Base-by-base conservation (phyloP, 2,329 filamentous ascomycete genomes). In the Leptosphaerulina australis region DNA sequence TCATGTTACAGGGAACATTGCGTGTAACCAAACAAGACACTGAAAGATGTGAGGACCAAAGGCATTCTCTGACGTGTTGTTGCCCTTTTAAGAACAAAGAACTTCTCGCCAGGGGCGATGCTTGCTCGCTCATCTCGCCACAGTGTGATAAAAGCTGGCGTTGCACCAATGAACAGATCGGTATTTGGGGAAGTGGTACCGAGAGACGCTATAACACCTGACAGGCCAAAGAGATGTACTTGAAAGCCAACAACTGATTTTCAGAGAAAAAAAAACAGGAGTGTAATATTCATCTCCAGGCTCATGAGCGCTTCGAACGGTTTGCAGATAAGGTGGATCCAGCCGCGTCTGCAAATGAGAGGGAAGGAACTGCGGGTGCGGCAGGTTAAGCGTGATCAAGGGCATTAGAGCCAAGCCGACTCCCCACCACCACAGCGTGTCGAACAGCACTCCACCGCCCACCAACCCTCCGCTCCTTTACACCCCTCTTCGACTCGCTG, bases 371-470 rank as follows among this genome's bases (percentile, higher is more conserved):
- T 1, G 48, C 40, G 41, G 30, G 41, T 25, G 48, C 37, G 40
- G 41, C 48, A 46, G 31, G 48, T 46, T 21, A 51, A 46, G 48
- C 41, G 48, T 45, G 46, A 39, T 45, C 40, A n/a, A 4, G 25
- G 18, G 35, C 40, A 14, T 20, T 17, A 20, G 35, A 25, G 44
- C 44, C 44, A 39, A 39, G 44, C 35, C 29, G 17, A 29, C 40
- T 37, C 36, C 36, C 36, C 48, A 31, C 48, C 41, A 45, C 35
- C 40, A 28, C 35, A 20, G 46, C 38, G 48, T 45, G 41, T 46
- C 35, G 29, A 50, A 34, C 48, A 50, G 34, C 46, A 45, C 48
- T 45, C 41, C 18, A 45, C 48, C 30, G 36, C 48, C 17, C 15
- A 37, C 36, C 48, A 17, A 18, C 41, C 18, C 41, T 35, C 43